Conservation (phyloP, 768 basidiomycete genomes). For the Suillus subalutaceus region DNA sequence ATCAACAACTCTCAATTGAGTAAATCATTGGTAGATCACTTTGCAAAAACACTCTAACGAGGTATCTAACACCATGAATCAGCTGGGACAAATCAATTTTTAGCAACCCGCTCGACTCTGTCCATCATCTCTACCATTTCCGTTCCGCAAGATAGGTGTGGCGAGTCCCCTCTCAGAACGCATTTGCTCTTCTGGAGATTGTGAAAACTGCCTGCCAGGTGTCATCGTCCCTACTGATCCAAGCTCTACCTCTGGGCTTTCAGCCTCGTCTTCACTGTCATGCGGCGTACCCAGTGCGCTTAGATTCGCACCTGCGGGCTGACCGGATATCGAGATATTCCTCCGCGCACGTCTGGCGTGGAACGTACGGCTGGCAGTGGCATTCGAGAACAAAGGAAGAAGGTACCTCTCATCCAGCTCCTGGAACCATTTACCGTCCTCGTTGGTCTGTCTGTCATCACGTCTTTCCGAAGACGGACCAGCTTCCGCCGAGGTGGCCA, state of each 20-base stretch:
- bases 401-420: conserved; percentile 93
- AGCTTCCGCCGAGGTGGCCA: conserved; percentile 52
- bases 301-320: conserved; percentile 16
- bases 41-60: neutral
- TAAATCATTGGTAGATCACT: neutral
- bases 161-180: conserved; percentile 64
- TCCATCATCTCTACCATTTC: conserved; percentile 37
- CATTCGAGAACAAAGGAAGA: conserved; percentile 90
- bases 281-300: conserved; percentile 35
- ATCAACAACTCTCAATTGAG: neutral
- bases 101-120: conserved; percentile 12
- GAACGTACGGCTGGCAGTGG: conserved; percentile 85
- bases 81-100: neutral
- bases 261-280: conserved; percentile 44
- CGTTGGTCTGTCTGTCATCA: conserved; percentile 38
- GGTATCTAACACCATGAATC: conserved; percentile 7
- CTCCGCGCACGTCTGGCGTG: conserved; percentile 75
- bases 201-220: conserved; percentile 21
- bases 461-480: conserved; percentile 16
- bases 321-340: conserved; percentile 35
- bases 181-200: conserved; percentile 47
- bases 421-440: conserved; percentile 96
- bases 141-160: conserved; percentile 62
- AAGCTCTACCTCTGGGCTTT: conserved; percentile 49
- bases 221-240: conserved; percentile 26